Evolutionary conservation across 345 rosid genomes (phyloP), one percentile per base, ranked within the genome.

Genomic region (Corchorus capsularis): DNA sequence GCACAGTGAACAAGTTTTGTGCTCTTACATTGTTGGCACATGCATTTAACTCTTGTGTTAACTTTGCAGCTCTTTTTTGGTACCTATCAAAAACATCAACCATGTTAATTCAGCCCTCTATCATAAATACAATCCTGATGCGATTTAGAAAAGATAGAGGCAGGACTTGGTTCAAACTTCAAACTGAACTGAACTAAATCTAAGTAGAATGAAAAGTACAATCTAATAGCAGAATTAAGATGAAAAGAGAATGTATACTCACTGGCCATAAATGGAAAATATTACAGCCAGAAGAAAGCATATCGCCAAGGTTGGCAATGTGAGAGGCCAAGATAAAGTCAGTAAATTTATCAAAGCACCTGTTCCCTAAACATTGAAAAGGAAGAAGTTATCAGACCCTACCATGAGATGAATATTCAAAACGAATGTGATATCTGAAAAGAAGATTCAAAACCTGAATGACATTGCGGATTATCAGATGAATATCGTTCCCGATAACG

Each of bases 321-420:
- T 75, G n/a, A 89, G 87, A 11, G 90, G 82, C 89, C 92, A 83
- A 47, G 92, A 85, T 68, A 89, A 79, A 72, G 66, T 81, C 76
- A 89, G 79, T 81, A 86, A 85, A 78, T 85, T 83, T 71, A 86
- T 74, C 71, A 86, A 79, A 60, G 92, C 89, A 81, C 90, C 90
- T 5, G 79, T 80, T 57, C 90, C 92, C 92, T 89, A 41, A 72
- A 77, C 62, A 74, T 76, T 63, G 12, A 52, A 78, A 55, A 56
- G 39, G 37, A 13, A 57, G 73, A 65, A 52, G 15, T 12, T 53
- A 57, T 15, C 8, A 68, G 50, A 75, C 4, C 57, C 32, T 63
- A 57, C 15, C 46, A 16, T 32, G n/a, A 56, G 78, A 60, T 27
- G 52, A 41, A 43, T 19, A 39, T 41, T 52, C 49, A 73, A 15